These are phyloP conservation scores for Diplodia intermedia DNA, from an alignment of 2,329 filamentous ascomycete genomes.

Conservation along the genomic window DNA sequence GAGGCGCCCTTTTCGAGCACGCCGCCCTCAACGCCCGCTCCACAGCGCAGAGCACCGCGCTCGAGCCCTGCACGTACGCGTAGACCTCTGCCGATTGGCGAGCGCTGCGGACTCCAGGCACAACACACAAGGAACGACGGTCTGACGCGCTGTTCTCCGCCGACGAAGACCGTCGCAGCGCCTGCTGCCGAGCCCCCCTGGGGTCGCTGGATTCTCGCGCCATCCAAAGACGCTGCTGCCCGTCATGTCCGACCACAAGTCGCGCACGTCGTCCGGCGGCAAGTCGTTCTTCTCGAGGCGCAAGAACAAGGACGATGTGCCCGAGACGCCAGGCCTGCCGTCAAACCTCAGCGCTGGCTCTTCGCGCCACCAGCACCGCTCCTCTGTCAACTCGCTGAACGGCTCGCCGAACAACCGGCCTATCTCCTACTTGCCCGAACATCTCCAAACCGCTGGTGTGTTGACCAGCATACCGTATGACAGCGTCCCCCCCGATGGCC, in stretches of 20 bases:
- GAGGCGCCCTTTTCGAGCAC: slow-evolving; percentile 20
- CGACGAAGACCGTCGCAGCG: slow-evolving; percentile 16
- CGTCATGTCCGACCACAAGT: slow-evolving; percentile 67
- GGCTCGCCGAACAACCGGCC: slow-evolving; percentile 51
- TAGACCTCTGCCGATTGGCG: slow-evolving; percentile 24
- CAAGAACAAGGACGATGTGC: slow-evolving; percentile 71
- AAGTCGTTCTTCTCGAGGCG: slow-evolving; percentile 88
- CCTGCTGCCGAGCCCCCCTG: slow-evolving; percentile 25
- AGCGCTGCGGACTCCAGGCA: slow-evolving; percentile 12
- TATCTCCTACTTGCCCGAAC: slow-evolving; percentile 61
- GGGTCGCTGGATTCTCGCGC: slow-evolving; percentile 12
- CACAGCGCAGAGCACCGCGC: slow-evolving; percentile 21
- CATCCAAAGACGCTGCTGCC: background rate
- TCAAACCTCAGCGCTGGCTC: slow-evolving; percentile 70
- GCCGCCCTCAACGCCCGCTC: slow-evolving; percentile 22
- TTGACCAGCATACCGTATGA: slow-evolving; percentile 92
- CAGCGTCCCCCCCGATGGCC: slow-evolving; percentile 67
- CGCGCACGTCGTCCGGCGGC: slow-evolving; percentile 80
- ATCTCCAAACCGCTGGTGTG: slow-evolving; percentile 74
- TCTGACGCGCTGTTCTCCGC: slow-evolving; percentile 13
- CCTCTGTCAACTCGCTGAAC: slow-evolving; percentile 68
- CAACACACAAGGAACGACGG: background rate
- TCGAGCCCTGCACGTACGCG: slow-evolving; percentile 24
- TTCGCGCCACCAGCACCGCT: slow-evolving; percentile 70
- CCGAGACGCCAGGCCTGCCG: slow-evolving; percentile 66